phyloP scores from a whole-genome alignment of 2,329 filamentous ascomycete genomes.

The Xylaria sp. region DNA sequence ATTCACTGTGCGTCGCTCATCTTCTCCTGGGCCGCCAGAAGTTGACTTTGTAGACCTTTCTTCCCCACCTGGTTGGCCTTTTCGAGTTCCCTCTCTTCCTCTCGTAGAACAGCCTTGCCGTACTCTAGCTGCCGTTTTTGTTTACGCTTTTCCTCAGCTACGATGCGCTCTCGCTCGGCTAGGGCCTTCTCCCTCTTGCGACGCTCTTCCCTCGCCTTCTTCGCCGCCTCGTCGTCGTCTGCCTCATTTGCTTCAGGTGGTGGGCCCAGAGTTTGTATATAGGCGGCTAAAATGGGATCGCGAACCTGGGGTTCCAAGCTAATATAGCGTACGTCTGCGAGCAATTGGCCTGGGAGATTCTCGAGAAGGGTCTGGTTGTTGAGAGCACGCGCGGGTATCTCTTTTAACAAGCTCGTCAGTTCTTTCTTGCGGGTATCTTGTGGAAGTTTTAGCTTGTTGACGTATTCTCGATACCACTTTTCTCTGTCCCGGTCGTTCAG shows the following conservation, averaged over 20 bases:
- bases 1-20: conserved; percentile 20
- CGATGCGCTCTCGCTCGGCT: conserved; percentile 69
- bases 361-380: conserved; percentile 67
- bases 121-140: conserved; percentile 68
- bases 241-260: conserved; percentile 59
- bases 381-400: conserved; percentile 66
- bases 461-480: conserved; percentile 80
- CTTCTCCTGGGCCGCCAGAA: conserved; percentile 53
- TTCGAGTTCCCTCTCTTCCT: conserved; percentile 75
- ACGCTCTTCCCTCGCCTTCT: conserved; percentile 62
- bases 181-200: conserved; percentile 73
- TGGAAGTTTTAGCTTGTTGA: conserved; percentile 73
- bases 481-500: conserved; percentile 81
- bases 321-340: conserved; percentile 76
- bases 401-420: conserved; percentile 71
- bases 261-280: conserved; percentile 70
- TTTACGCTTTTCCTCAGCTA: conserved; percentile 70
- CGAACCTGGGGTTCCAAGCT: conserved; percentile 69
- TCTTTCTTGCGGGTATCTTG: conserved; percentile 75
- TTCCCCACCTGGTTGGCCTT: conserved; percentile 75
- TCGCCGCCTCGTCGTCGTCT: conserved; percentile 63
- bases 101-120: conserved; percentile 69
- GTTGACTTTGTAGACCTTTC: conserved; percentile 70
- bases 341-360: conserved; percentile 69
- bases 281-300: conserved; percentile 72